phyloP scores from a whole-genome alignment of 169 alveolate genomes.

The Plasmodium vivax region DNA sequence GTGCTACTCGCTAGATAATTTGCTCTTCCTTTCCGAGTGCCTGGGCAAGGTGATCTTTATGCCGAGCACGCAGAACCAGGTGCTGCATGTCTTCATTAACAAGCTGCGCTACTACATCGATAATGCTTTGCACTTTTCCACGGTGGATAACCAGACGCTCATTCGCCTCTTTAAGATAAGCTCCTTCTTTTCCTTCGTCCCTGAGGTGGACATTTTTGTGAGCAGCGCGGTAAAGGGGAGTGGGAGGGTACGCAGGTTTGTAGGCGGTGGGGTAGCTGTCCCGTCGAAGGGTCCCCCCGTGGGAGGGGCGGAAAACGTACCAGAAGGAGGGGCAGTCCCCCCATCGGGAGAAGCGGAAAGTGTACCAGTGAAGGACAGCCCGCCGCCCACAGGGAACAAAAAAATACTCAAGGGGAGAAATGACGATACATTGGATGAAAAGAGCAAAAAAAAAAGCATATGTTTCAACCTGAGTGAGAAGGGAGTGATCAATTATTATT shows the following conservation, averaged over 20 bases:
- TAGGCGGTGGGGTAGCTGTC: background rate
- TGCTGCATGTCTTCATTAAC: slow-evolving; percentile 39
- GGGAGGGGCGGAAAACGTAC: background rate
- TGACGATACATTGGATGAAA: slow-evolving; percentile 1
- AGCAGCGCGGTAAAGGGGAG: background rate
- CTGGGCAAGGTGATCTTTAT: slow-evolving; percentile 42
- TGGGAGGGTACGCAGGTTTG: background rate
- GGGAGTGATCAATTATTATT: slow-evolving; percentile 28
- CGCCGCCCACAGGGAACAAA: background rate
- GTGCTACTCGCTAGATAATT: slow-evolving; percentile 3
- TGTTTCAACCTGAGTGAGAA: slow-evolving; percentile 28
- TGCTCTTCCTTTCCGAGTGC: slow-evolving; percentile 53
- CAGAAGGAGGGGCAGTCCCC: background rate
- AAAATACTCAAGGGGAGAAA: slow-evolving; percentile 13
- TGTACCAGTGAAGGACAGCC: background rate
- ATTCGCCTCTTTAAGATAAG: slow-evolving; percentile 38
- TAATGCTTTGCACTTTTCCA: background rate
- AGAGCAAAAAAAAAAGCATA: slow-evolving; percentile 14
- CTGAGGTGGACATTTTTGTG: slow-evolving; percentile 25
- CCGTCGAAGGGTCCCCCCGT: background rate
- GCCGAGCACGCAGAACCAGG: slow-evolving; percentile 48
- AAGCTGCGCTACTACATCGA: slow-evolving; percentile 38
- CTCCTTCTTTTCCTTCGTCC: slow-evolving; percentile 61
- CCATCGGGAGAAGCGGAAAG: background rate
- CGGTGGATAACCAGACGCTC: slow-evolving; percentile 17